phyloP scores from a whole-genome alignment of 2,329 filamentous ascomycete genomes.

The Lasiodiplodia sp. region DNA sequence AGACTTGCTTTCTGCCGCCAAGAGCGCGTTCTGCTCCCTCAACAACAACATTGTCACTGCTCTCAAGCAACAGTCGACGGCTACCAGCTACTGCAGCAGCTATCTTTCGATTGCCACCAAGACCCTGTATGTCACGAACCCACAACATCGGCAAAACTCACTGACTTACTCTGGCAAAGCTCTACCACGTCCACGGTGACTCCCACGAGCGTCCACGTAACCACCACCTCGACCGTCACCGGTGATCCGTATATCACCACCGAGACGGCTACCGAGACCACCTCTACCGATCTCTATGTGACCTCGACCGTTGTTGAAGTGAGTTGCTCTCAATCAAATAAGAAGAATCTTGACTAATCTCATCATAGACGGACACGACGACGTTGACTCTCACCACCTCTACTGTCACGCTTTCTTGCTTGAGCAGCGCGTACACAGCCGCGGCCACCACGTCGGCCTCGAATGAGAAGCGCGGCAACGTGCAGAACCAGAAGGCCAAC shows the following conservation, averaged over 20 bases:
- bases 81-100: conserved; percentile 15
- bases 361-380: not conserved
- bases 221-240: not conserved
- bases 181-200: conserved; percentile 6
- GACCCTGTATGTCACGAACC: not conserved
- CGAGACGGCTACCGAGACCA: not conserved
- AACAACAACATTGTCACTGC: conserved; percentile 3
- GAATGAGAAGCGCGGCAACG: conserved; percentile 1
- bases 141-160: not conserved
- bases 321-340: not conserved
- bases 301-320: not conserved
- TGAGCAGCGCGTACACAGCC: conserved; percentile 9
- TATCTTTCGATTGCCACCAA: conserved; percentile 8
- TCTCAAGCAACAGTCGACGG: not conserved
- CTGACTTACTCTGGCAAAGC: not conserved
- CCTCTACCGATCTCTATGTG: conserved; percentile 4
- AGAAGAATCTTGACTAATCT: not conserved
- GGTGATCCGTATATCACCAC: conserved; percentile 13
- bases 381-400: conserved; percentile 12
- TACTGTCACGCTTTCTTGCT: conserved; percentile 6
- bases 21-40: not conserved
- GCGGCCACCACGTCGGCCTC: not conserved
- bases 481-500: too few species aligned
- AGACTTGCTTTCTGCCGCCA: not conserved
- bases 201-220: conserved; percentile 12